A percentile compares a stretch with the other conserved stretches of the same genome.
Evolutionary conservation across 1,139 yeast genomes (phyloP).

Genomic region (Sugiyamaella japonica): DNA sequence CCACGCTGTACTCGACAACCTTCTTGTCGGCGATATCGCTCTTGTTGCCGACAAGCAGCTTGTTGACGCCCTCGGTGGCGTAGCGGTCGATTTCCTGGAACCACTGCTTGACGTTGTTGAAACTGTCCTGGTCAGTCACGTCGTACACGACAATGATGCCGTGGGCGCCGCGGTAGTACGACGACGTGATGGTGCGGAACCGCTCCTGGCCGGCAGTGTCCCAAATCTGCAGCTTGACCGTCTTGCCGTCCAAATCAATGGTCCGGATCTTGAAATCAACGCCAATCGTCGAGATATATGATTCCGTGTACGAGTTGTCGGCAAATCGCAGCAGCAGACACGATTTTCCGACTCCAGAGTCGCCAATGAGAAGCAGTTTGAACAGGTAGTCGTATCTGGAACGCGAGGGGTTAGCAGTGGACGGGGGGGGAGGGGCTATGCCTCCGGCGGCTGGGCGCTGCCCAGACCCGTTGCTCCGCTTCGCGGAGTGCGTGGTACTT

Average conservation of each 20-base stretch:
- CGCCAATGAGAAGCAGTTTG: conserved; percentile 91
- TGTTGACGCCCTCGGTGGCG: conserved; percentile 97
- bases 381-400: conserved; percentile 86
- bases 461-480: conserved; percentile 1
- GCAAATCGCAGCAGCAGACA: conserved; percentile 93
- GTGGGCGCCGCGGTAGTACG: conserved; percentile 98
- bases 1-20: conserved; percentile 93
- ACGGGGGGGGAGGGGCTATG: neutral
- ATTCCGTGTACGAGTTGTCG: conserved; percentile 96
- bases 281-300: conserved; percentile 95
- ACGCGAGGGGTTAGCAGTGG: neutral
- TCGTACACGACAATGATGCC: conserved; percentile 98
- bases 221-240: conserved; percentile 97
- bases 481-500: neutral
- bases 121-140: conserved; percentile 96
- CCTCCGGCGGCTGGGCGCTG: conserved; percentile 12
- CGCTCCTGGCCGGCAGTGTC: conserved; percentile 99
- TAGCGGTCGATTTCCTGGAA: conserved; percentile 97
- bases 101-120: conserved; percentile 98
- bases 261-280: conserved; percentile 98
- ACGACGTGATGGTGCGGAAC: conserved; percentile 95
- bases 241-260: conserved; percentile 93
- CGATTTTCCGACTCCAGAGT: conserved; percentile 98
- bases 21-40: conserved; percentile 92
- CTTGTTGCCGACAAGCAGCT: conserved; percentile 93